These are phyloP conservation scores for Actinomortierella ambigua DNA, from an alignment of 371 early-diverging fungal species.

Conservation along the genomic window DNA sequence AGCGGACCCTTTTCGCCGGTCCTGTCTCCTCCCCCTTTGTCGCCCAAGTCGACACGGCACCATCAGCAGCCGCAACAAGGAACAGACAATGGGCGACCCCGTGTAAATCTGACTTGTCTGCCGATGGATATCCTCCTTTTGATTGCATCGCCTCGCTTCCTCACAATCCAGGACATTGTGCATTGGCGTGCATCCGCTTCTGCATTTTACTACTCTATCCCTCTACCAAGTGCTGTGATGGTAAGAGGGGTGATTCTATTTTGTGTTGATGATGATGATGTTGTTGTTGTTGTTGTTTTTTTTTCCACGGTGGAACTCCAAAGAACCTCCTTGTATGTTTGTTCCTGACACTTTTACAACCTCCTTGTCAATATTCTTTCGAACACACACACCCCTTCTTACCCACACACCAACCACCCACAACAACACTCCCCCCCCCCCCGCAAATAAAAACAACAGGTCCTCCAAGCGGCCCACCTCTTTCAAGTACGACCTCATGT, in stretches of 20 bases:
- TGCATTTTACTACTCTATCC: constrained; percentile 32
- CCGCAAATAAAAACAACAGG: constrained; percentile 9
- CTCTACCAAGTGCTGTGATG: constrained; percentile 32
- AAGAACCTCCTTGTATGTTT: neutral
- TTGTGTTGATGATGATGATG: too few relatives aligned
- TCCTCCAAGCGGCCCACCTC: constrained; percentile 36
- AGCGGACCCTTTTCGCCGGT: neutral
- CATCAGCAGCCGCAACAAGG: too few relatives aligned
- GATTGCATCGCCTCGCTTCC: constrained; percentile 36
- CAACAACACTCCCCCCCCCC: neutral
- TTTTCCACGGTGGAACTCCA: neutral
- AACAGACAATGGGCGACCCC: too few relatives aligned
- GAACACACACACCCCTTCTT: too few relatives aligned
- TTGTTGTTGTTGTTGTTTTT: neutral
- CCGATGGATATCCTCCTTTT: constrained; percentile 37
- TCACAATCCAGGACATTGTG: constrained; percentile 31
- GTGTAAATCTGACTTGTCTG: constrained; percentile 1
- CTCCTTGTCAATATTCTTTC: neutral
- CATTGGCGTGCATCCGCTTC: constrained; percentile 43
- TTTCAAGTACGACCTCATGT: constrained; percentile 29
- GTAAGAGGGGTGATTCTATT: constrained; percentile 10
- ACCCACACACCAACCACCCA: constrained; percentile 3
- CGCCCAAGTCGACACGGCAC: too few relatives aligned
- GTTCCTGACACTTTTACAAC: neutral
- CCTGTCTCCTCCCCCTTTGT: neutral